Conservation (phyloP, 495 filamentous ascomycete species). For the Lineolata rhizophorae region DNA sequence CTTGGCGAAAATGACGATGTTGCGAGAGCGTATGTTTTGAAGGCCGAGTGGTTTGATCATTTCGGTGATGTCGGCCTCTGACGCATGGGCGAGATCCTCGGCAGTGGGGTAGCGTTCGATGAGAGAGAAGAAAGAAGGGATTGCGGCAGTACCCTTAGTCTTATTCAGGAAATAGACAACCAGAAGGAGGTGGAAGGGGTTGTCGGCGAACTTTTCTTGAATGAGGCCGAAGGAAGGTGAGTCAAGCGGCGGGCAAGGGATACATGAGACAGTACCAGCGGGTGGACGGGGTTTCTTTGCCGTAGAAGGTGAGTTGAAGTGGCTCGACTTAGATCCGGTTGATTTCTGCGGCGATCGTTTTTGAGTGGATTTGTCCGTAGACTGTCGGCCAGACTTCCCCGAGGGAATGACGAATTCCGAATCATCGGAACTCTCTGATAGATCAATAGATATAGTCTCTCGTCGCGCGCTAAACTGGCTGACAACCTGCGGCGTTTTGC, state of each 20-base stretch:
- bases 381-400: too few relatives aligned
- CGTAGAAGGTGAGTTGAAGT: too few relatives aligned
- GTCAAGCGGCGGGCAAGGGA: neutral
- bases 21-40: slow-evolving; percentile 36
- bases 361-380: too few relatives aligned
- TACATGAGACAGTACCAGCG: neutral
- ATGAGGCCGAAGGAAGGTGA: slow-evolving; percentile 43
- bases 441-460: too few relatives aligned
- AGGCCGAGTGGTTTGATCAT: slow-evolving; percentile 59
- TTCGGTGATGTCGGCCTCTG: slow-evolving; percentile 29
- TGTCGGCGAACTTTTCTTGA: slow-evolving; percentile 52
- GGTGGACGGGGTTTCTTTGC: too few relatives aligned
- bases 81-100: slow-evolving; percentile 35
- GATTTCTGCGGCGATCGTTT: too few relatives aligned
- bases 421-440: too few relatives aligned
- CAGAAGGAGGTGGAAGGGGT: slow-evolving; percentile 28
- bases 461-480: too few relatives aligned
- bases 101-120: slow-evolving; percentile 48
- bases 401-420: too few relatives aligned
- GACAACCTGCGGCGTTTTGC: too few relatives aligned
- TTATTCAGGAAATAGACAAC: slow-evolving; percentile 47
- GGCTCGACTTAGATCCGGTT: too few relatives aligned
- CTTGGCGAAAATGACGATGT: slow-evolving; percentile 44
- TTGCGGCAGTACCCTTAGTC: slow-evolving; percentile 49
- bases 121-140: slow-evolving; percentile 53